Evolutionary conservation across 2,329 filamentous ascomycete genomes (phyloP).

Genomic region (Aciculosporium take): DNA sequence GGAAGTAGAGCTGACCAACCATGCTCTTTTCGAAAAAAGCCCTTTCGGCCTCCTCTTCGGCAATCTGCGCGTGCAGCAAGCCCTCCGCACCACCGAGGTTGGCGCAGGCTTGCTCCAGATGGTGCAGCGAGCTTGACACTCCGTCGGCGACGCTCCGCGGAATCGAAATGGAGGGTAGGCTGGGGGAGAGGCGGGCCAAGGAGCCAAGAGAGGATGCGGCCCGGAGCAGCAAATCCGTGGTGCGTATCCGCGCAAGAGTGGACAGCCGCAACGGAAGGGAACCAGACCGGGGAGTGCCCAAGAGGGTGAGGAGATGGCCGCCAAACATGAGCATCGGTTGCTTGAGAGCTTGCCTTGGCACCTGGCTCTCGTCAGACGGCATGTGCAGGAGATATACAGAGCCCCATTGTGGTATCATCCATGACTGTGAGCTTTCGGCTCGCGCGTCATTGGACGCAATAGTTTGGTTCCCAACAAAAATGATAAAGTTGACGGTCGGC

Average conservation of each 20-base stretch:
- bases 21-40: slow-evolving; percentile 98
- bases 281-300: slow-evolving; percentile 70
- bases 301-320: slow-evolving; percentile 72
- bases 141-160: slow-evolving; percentile 75
- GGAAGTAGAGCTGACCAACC: slow-evolving; percentile 97
- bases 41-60: slow-evolving; percentile 77
- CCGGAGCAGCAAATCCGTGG: slow-evolving; percentile 71
- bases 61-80: slow-evolving; percentile 66
- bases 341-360: slow-evolving; percentile 53
- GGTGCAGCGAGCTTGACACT: slow-evolving; percentile 63
- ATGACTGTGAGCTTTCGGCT: slow-evolving; percentile 44
- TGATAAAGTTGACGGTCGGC: slow-evolving; percentile 89
- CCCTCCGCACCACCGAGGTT: slow-evolving; percentile 53
- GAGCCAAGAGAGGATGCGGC: slow-evolving; percentile 92
- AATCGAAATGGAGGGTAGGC: slow-evolving; percentile 81
- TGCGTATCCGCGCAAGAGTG: slow-evolving; percentile 71
- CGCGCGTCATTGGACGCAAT: slow-evolving; percentile 36
- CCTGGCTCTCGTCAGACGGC: slow-evolving; percentile 28
- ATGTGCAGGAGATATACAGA: slow-evolving; percentile 46
- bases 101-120: slow-evolving; percentile 64
- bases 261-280: slow-evolving; percentile 77
- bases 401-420: slow-evolving; percentile 96
- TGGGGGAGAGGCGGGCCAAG: slow-evolving; percentile 68
- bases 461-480: slow-evolving; percentile 72
- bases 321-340: slow-evolving; percentile 82